Percentiles rank a stretch among this genome's conserved stretches.
Conservation (phyloP, 768 basidiomycete genomes). For the Ramaria rubella region DNA sequence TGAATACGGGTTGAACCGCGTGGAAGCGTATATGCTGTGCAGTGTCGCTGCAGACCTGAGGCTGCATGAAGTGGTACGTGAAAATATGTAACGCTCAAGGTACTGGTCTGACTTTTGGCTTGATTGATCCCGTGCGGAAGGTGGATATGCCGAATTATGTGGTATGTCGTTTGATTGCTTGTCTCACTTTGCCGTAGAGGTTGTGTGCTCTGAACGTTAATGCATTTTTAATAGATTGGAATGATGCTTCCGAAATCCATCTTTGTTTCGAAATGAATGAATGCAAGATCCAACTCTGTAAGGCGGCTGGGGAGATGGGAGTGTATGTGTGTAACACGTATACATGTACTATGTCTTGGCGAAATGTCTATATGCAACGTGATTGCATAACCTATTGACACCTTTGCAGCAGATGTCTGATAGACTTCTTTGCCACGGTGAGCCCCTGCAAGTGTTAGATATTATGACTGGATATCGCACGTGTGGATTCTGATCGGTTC, state of each 20-base stretch:
- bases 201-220: background rate
- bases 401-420: too few relatives aligned
- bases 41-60: conserved; percentile 53
- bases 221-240: conserved; percentile 35
- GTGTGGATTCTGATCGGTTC: too few relatives aligned
- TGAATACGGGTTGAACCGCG: conserved; percentile 37
- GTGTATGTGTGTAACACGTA: too few relatives aligned
- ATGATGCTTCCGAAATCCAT: conserved; percentile 50
- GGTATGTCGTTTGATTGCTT: too few relatives aligned
- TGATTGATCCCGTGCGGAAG: conserved; percentile 25
- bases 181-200: background rate
- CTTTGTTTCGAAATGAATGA: conserved; percentile 16
- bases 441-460: too few relatives aligned
- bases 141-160: conserved; percentile 64
- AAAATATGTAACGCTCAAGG: conserved; percentile 11
- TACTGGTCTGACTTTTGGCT: background rate
- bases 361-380: too few relatives aligned
- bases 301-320: too few relatives aligned
- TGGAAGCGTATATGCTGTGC: conserved; percentile 55
- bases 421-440: too few relatives aligned
- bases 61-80: conserved; percentile 54
- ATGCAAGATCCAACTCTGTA: too few relatives aligned
- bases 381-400: too few relatives aligned
- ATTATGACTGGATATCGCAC: too few relatives aligned
- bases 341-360: too few relatives aligned